Conservation (phyloP, 352 stramenopile species). For the Pythium scleroteichum region DNA sequence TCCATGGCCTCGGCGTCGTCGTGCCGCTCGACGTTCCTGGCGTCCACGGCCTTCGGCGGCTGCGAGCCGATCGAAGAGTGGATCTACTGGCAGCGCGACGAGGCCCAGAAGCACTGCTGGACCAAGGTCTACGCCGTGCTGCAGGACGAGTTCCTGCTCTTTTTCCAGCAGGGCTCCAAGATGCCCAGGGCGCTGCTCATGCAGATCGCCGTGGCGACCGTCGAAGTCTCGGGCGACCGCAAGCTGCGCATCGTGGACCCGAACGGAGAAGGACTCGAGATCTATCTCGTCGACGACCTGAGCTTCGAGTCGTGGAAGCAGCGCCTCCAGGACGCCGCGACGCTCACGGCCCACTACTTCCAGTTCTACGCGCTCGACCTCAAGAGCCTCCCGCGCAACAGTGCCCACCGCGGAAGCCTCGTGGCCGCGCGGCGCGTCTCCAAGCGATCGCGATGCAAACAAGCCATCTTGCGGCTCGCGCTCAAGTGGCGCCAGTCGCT, state of each 20-base stretch:
- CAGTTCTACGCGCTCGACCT: conserved; percentile 54
- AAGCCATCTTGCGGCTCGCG: conserved; percentile 43
- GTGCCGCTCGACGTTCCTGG: conserved; percentile 50
- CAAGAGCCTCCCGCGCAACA: conserved; percentile 56
- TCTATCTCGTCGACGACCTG: conserved; percentile 61
- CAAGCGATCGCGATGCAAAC: conserved; percentile 53
- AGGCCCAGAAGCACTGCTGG: conserved; percentile 65
- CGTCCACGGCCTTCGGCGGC: conserved; percentile 29
- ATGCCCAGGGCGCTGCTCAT: conserved; percentile 57
- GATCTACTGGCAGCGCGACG: conserved; percentile 86
- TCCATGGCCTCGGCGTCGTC: conserved; percentile 23
- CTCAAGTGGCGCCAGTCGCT: conserved; percentile 35
- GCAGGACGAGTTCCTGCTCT: conserved; percentile 80
- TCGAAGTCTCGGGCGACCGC: conserved; percentile 62
- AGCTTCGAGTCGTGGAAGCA: conserved; percentile 52
- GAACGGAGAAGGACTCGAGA: conserved; percentile 75
- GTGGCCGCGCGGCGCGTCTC: conserved; percentile 56
- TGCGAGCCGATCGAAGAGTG: conserved; percentile 62
- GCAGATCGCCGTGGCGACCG: conserved; percentile 73
- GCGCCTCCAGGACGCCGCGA: conserved; percentile 60
- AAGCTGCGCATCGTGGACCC: conserved; percentile 71
- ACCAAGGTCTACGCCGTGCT: conserved; percentile 81
- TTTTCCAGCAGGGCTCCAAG: conserved; percentile 67
- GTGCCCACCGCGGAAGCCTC: conserved; percentile 67
- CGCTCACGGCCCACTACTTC: conserved; percentile 68